Base-by-base conservation (phyloP, 805 yeast species). In the Candida nitratophila region DNA sequence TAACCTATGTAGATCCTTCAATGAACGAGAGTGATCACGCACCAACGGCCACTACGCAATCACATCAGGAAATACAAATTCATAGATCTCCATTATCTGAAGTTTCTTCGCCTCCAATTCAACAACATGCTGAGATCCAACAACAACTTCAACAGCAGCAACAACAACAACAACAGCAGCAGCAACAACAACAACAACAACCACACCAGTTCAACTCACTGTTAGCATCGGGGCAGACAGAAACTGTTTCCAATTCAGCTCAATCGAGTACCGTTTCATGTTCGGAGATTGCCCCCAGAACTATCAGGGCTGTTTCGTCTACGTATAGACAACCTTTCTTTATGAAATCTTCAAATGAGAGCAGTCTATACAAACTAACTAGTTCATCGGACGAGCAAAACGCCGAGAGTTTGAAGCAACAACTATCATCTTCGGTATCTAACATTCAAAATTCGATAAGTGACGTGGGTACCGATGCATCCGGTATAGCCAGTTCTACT, bases 251-350 rank as follows among this genome's bases (percentile, higher is more conserved):
- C 33, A 20, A 22, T 21, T 40, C 37, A n/a, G n/a, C n/a, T n/a
- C n/a, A n/a, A n/a, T n/a, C n/a, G n/a, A 42, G 43, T n/a, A 43
- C 47, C 5, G 45, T 48, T 9, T 50, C 54, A 11, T 57, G 60
- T 43, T 47, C 54, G 2, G 57, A 57, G 26, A 46, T 55, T 27
- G 55, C 56, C 1, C 60, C 62, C 35, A 45, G 54, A 31, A 43
- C 51, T 5, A 45, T 53, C 37, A 37, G 32, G 12, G 32, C 40
- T 3, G 32, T 37, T 3, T 26, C 40, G 2, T 26, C 32, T 16
- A 8, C 33, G 3, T 37, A 37, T 37, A n/a, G 40, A 10, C 24
- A 22, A 7, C 14, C 33, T 3, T 35, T 20, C 8, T 35, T 20
- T 21, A 21, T 19, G 36, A 33, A 19, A 24, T 24, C 10, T 6